Evolutionary conservation across 1,284 basidiomycete genomes (phyloP).

Genomic region (Melampsora occidentalis): DNA sequence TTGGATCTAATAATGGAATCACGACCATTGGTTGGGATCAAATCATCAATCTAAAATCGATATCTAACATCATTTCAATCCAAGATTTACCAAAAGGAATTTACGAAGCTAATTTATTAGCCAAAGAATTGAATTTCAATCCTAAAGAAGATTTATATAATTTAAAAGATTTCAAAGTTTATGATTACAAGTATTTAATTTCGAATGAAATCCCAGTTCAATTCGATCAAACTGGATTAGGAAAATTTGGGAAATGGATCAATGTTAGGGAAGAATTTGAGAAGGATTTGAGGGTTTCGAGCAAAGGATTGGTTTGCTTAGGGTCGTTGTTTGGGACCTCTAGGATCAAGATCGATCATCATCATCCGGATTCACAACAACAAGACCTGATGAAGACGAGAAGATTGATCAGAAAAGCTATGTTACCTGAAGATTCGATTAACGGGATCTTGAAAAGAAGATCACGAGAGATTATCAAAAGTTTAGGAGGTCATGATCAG

Average conservation of each 20-base stretch:
- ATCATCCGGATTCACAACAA: not conserved
- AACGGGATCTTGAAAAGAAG: not conserved
- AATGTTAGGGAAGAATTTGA: slow-evolving; percentile 16
- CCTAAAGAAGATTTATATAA: slow-evolving; percentile 8
- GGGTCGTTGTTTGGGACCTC: slow-evolving; percentile 31
- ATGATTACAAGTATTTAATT: slow-evolving; percentile 15
- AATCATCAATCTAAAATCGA: slow-evolving; percentile 11
- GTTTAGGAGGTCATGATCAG: slow-evolving; percentile 11
- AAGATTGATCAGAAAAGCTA: slow-evolving; percentile 9
- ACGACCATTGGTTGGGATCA: slow-evolving; percentile 35
- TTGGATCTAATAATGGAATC: not conserved
- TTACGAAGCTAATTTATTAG: not conserved
- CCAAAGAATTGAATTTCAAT: not conserved
- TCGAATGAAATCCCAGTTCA: no score
- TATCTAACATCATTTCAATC: not conserved
- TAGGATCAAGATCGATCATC: slow-evolving; percentile 23
- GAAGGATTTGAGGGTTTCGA: not conserved
- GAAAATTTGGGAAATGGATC: slow-evolving; percentile 21
- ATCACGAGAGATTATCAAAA: slow-evolving; percentile 6
- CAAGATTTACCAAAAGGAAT: not conserved
- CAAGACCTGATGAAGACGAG: not conserved
- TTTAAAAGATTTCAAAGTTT: slow-evolving; percentile 12
- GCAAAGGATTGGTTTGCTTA: slow-evolving; percentile 10
- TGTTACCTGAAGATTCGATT: slow-evolving; percentile 28
- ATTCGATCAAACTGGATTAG: not conserved